Conservation (phyloP, 202 grass and related monocot genomes). For the Cymbopogon flexuosus region DNA sequence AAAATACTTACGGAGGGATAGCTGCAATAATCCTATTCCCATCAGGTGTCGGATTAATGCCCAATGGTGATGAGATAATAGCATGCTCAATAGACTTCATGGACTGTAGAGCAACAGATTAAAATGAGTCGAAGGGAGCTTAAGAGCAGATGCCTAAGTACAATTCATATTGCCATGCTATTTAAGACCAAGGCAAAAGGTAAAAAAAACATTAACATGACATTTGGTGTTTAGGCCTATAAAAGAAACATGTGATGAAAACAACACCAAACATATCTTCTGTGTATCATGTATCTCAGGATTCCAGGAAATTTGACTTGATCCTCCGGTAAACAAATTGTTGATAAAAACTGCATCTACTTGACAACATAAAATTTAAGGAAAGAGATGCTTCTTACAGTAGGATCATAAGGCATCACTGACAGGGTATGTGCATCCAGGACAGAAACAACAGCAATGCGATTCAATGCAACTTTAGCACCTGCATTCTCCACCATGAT, state of each 20-base stretch:
- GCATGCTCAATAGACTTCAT: slow-evolving; percentile 83
- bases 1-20: slow-evolving; percentile 63
- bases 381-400: slow-evolving; percentile 47
- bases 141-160: neutral
- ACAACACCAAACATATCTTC: neutral
- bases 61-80: slow-evolving; percentile 73
- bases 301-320: neutral
- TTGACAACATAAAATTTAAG: neutral
- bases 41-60: slow-evolving; percentile 80
- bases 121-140: slow-evolving; percentile 29
- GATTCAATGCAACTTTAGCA: slow-evolving; percentile 64
- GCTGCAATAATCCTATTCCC: slow-evolving; percentile 71
- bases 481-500: slow-evolving; percentile 70
- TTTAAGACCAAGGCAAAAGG: slow-evolving; percentile 2
- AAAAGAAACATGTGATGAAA: neutral
- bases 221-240: neutral
- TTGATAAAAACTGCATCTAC: neutral
- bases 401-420: slow-evolving; percentile 87
- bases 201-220: neutral
- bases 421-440: slow-evolving; percentile 75
- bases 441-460: slow-evolving; percentile 87
- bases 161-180: neutral
- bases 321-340: neutral
- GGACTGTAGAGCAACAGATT: slow-evolving; percentile 42
- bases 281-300: neutral